phyloP scores from a whole-genome alignment of 2,329 filamentous ascomycete genomes.

The Epicoccum nigrum region DNA sequence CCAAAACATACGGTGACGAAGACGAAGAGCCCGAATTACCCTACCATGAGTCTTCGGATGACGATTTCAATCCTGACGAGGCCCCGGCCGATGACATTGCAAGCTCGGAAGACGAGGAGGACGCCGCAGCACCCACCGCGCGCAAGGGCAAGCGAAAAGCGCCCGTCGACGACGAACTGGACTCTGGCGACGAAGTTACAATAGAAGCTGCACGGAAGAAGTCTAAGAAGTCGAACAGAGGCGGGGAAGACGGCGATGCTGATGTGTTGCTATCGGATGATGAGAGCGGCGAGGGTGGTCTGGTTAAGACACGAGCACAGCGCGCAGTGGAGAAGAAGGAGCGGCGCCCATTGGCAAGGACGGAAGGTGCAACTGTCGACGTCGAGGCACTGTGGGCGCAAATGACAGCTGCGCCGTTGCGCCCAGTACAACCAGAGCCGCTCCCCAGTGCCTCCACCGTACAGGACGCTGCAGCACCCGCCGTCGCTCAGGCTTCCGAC shows the following conservation, averaged over 20 bases:
- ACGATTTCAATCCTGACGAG: constrained; percentile 76
- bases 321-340: constrained; percentile 69
- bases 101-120: constrained; percentile 53
- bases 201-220: constrained; percentile 66
- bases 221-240: constrained; percentile 49
- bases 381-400: constrained; percentile 74
- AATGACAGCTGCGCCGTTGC: constrained; percentile 61
- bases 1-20: constrained; percentile 37
- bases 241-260: constrained; percentile 27
- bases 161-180: constrained; percentile 39
- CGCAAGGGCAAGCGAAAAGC: constrained; percentile 44
- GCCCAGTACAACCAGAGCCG: constrained; percentile 27
- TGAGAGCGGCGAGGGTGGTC: constrained; percentile 61
- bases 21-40: constrained; percentile 48
- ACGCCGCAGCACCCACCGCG: constrained; percentile 26
- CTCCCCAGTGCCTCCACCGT: not conserved
- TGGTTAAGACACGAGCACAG: constrained; percentile 76
- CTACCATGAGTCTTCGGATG: constrained; percentile 70
- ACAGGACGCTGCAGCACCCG: constrained; percentile 16
- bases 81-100: constrained; percentile 57
- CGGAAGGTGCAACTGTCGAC: constrained; percentile 70
- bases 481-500: constrained; percentile 15
- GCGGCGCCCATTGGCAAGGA: constrained; percentile 58
- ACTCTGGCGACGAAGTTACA: constrained; percentile 73
- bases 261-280: constrained; percentile 37